Evolutionary conservation across 73 alveolate genomes (phyloP), one percentile per base, ranked within the genome.

Genomic region (Urostyla sp.): DNA sequence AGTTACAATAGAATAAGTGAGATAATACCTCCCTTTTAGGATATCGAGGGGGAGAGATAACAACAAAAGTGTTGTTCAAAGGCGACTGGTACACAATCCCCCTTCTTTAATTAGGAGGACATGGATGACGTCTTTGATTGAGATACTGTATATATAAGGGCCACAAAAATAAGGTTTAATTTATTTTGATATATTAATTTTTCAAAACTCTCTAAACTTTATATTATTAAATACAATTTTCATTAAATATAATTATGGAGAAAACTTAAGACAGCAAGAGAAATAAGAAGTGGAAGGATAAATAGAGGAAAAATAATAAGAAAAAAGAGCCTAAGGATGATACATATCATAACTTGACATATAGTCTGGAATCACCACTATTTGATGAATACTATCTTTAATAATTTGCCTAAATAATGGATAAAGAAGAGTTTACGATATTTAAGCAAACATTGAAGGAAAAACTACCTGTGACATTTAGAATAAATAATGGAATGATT

Each of bases 381-480:
- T 83, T 83, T 40, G 87, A 83, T 37, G 74, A 51, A 11, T 83
- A 86, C 60, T 80, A 80, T 72, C 52, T 57, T 67, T 59, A 46
- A 35, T 78, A 82, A 73, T 75, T 91, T 66, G 91, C 88, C 18
- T 67, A 57, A n/a, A n/a, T n/a, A 24, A 49, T 88, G 72, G 20
- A 43, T 36, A 51, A 38, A 15, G 80, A 66, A 21, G 97, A 91
- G 58, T 91, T 91, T 69, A 59, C 75, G 20, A 49, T 32, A 16
- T 91, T 91, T 57, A 56, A 84, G 63, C 35, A 46, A 35, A 66
- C 67, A 0, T 67, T 92, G 34, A 69, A 81, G 67, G 79, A 52
- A 61, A 92, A 87, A 63, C 78, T 92, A 18, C 98, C 98, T n/a
- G 92, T 92, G 36, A 92, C 96, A 0, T 92, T 92, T 67, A 85